A percentile compares a stretch with the other conserved stretches of the same genome.
Evolutionary conservation across 345 rosid genomes (phyloP).

Genomic region (Euclidium syriacum): DNA sequence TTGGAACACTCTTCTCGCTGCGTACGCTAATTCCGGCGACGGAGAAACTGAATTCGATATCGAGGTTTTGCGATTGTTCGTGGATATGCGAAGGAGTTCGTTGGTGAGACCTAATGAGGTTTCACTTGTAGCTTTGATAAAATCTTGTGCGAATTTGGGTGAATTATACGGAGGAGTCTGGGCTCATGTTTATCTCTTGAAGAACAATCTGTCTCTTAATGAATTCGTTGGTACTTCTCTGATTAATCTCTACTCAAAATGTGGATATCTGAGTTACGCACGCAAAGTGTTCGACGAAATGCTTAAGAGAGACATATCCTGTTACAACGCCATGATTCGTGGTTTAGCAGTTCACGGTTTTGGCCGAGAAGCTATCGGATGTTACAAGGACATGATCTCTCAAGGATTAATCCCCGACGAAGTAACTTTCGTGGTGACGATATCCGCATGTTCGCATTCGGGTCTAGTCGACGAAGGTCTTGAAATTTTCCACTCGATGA

Average conservation of each 20-base stretch:
- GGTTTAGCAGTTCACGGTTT: constrained; percentile 49
- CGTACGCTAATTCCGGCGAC: constrained; percentile 38
- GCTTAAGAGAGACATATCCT: constrained; percentile 35
- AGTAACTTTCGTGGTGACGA: constrained; percentile 45
- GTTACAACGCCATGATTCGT: constrained; percentile 60
- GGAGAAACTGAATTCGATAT: neutral
- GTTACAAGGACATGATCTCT: constrained; percentile 34
- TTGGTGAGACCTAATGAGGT: constrained; percentile 53
- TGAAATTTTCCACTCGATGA: constrained; percentile 45
- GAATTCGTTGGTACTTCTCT: constrained; percentile 53
- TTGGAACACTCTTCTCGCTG: constrained; percentile 59
- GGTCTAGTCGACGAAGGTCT: constrained; percentile 51
- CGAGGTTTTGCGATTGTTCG: constrained; percentile 41
- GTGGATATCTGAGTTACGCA: constrained; percentile 41
- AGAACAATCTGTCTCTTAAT: constrained; percentile 37
- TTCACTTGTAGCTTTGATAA: constrained; percentile 50
- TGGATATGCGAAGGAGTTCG: constrained; percentile 36
- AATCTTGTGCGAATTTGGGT: constrained; percentile 54
- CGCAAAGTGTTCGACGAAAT: constrained; percentile 48
- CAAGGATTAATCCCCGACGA: constrained; percentile 47
- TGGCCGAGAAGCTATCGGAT: constrained; percentile 40
- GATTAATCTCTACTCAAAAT: constrained; percentile 35
- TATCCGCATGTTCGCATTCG: constrained; percentile 60
- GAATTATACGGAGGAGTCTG: constrained; percentile 44
- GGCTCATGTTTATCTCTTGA: constrained; percentile 54